phyloP scores from a whole-genome alignment of 2,329 filamentous ascomycete genomes.

The Neocatenulostroma microsporum region DNA sequence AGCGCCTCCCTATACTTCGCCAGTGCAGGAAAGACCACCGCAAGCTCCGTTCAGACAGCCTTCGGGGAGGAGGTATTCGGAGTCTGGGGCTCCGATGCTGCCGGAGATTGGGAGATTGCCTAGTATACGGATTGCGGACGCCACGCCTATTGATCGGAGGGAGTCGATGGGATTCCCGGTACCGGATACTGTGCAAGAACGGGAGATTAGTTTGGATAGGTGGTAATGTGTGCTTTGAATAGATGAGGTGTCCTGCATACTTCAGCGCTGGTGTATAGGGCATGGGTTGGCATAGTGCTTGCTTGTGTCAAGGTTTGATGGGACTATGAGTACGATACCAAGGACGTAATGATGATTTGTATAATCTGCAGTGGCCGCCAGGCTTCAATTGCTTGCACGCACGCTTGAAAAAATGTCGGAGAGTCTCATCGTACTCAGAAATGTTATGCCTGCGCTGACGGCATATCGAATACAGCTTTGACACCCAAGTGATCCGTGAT shows the following conservation, averaged over 20 bases:
- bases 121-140: conserved; percentile 38
- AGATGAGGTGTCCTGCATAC: background rate
- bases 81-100: conserved; percentile 24
- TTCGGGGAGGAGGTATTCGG: conserved; percentile 3
- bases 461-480: conserved; percentile 24
- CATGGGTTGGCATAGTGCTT: background rate
- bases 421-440: too few species aligned
- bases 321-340: conserved; percentile 1
- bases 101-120: conserved; percentile 36
- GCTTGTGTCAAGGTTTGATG: background rate
- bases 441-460: too few species aligned
- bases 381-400: too few species aligned
- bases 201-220: background rate
- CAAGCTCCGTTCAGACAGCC: conserved; percentile 14
- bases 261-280: background rate
- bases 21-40: conserved; percentile 20
- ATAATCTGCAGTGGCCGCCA: too few species aligned
- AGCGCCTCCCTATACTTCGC: conserved; percentile 43
- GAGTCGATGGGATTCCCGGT: conserved; percentile 1
- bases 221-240: background rate
- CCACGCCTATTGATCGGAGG: conserved; percentile 23
- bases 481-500: conserved; percentile 47
- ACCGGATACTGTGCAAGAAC: conserved; percentile 1
- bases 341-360: conserved; percentile 2
- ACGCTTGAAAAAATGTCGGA: too few species aligned